phyloP scores from a whole-genome alignment of 192 early-diverging fungal species.

The Gamsiella multidivaricata region DNA sequence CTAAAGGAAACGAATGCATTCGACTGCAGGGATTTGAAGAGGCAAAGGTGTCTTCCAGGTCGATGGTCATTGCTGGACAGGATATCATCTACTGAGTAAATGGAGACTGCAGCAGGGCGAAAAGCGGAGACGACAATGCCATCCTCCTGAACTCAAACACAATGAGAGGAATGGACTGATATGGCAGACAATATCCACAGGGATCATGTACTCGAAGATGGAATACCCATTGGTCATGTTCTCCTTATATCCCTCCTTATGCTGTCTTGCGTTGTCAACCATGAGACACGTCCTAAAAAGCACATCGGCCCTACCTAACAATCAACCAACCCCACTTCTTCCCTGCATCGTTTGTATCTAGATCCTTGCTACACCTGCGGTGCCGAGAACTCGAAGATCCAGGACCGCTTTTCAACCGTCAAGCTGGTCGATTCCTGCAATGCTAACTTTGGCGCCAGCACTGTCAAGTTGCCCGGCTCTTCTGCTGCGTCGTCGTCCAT shows the following conservation, averaged over 20 bases:
- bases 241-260: not conserved
- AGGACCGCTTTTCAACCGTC: conserved; percentile 33
- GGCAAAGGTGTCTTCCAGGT: too few relatives aligned
- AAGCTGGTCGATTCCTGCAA: conserved; percentile 46
- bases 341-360: not conserved
- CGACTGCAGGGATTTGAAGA: too few relatives aligned
- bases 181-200: too few relatives aligned
- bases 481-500: conserved; percentile 29
- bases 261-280: too few relatives aligned
- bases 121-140: too few relatives aligned
- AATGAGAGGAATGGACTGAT: too few relatives aligned
- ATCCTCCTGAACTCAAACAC: too few relatives aligned
- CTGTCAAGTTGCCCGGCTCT: conserved; percentile 45
- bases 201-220: too few relatives aligned
- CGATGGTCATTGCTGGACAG: conserved; percentile 5
- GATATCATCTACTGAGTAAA: not conserved
- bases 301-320: too few relatives aligned
- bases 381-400: conserved; percentile 45
- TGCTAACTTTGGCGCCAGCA: conserved; percentile 45
- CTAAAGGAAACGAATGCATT: too few relatives aligned
- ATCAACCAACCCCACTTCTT: too few relatives aligned
- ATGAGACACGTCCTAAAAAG: too few relatives aligned
- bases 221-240: not conserved
- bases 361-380: conserved; percentile 50
- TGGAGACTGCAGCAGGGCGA: not conserved